A percentile compares a stretch with the other conserved stretches of the same genome.
phyloP scores from a whole-genome alignment of 371 early-diverging fungal genomes.

The Nematocida displodere region DNA sequence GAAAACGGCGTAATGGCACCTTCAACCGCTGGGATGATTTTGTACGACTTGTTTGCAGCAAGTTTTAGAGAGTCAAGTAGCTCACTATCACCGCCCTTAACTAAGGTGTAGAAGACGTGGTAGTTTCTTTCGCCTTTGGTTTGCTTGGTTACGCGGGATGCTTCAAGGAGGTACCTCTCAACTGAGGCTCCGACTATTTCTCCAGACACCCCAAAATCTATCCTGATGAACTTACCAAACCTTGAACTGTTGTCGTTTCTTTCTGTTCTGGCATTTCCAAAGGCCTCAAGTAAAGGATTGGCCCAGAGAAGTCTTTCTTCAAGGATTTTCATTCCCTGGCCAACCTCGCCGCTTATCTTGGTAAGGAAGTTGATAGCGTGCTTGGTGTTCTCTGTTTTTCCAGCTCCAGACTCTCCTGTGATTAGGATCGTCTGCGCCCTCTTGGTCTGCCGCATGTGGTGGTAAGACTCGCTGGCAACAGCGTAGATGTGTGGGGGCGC shows the following conservation, averaged over 20 bases:
- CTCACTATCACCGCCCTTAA: conserved; percentile 73
- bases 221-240: conserved; percentile 97
- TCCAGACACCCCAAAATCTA: conserved; percentile 81
- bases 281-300: conserved; percentile 94
- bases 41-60: conserved; percentile 69
- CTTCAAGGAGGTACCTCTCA: conserved; percentile 92
- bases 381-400: conserved; percentile 99
- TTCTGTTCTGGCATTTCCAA: conserved; percentile 98
- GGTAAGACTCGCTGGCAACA: conserved; percentile 84
- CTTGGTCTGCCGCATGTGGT: conserved; percentile 79
- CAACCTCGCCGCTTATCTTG: conserved; percentile 70
- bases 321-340: conserved; percentile 63
- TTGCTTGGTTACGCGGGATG: conserved; percentile 80
- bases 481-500: conserved; percentile 90
- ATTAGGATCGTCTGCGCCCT: conserved; percentile 95
- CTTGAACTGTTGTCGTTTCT: conserved; percentile 97
- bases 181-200: conserved; percentile 86
- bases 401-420: conserved; percentile 98
- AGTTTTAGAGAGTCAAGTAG: conserved; percentile 65
- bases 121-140: conserved; percentile 83
- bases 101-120: conserved; percentile 92
- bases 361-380: conserved; percentile 96
- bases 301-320: conserved; percentile 87
- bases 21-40: conserved; percentile 81
- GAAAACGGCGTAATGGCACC: conserved; percentile 65